A percentile compares a stretch with the other conserved stretches of the same genome.
Evolutionary conservation across 1,284 basidiomycete species (phyloP).

Genomic region (Exsudoporus floridanus): DNA sequence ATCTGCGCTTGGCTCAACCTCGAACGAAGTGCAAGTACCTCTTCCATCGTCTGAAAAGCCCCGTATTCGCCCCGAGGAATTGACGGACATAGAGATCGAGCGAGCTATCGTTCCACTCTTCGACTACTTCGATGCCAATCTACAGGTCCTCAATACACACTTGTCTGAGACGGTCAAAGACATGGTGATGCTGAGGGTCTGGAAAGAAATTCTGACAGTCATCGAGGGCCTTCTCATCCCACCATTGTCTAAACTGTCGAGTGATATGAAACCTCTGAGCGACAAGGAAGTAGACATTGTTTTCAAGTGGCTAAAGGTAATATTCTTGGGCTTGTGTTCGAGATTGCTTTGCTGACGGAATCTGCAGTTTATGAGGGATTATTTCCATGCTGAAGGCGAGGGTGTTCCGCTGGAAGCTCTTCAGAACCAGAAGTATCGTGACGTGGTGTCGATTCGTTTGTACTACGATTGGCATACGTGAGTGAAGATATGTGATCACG

Average conservation of each 20-base stretch:
- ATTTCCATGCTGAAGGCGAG: slow-evolving; percentile 94
- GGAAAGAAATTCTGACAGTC: slow-evolving; percentile 93
- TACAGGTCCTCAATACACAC: slow-evolving; percentile 89
- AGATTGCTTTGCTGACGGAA: not conserved
- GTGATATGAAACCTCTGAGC: slow-evolving; percentile 86
- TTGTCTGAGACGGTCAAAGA: slow-evolving; percentile 85
- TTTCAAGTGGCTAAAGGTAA: slow-evolving; percentile 94
- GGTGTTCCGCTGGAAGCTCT: slow-evolving; percentile 84
- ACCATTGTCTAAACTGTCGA: slow-evolving; percentile 84
- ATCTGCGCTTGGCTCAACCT: slow-evolving; percentile 61
- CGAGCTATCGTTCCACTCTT: slow-evolving; percentile 89
- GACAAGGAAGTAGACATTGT: slow-evolving; percentile 98
- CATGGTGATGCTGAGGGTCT: slow-evolving; percentile 90
- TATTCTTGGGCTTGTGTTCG: not conserved
- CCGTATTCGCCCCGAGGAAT: slow-evolving; percentile 65
- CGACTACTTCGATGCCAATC: slow-evolving; percentile 95
- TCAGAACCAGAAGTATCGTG: slow-evolving; percentile 97
- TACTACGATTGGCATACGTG: slow-evolving; percentile 94
- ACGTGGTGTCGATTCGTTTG: slow-evolving; percentile 83
- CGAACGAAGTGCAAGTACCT: slow-evolving; percentile 76
- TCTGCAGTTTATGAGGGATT: slow-evolving; percentile 84
- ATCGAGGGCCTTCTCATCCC: slow-evolving; percentile 92
- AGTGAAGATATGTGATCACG: slow-evolving; percentile 31
- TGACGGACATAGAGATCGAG: slow-evolving; percentile 94
- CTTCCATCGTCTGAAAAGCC: slow-evolving; percentile 71